A percentile compares a stretch with the other conserved stretches of the same genome.
Conservation (phyloP, 2,329 filamentous ascomycete genomes). For the Nemania serpens region DNA sequence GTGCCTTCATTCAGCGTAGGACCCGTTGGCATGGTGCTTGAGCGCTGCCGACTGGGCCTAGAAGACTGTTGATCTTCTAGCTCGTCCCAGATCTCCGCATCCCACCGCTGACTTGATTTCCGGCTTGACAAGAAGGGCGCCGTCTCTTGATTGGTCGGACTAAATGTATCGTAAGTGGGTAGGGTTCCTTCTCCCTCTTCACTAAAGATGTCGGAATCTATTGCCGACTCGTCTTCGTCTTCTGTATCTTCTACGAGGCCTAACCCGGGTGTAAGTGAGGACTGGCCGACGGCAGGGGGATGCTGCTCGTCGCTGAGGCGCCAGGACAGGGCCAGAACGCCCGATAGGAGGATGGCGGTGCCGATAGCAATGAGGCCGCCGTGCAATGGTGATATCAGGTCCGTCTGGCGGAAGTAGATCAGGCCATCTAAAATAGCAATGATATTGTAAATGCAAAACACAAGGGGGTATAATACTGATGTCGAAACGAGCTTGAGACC, state of each 20-base stretch:
- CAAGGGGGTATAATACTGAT: slow-evolving; percentile 92
- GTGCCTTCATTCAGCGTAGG: slow-evolving; percentile 45
- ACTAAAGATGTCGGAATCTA: slow-evolving; percentile 53
- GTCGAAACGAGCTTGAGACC: slow-evolving; percentile 95
- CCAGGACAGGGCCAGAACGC: slow-evolving; percentile 92
- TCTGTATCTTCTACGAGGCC: slow-evolving; percentile 76
- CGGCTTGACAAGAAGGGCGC: slow-evolving; percentile 48
- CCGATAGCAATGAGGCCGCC: slow-evolving; percentile 84
- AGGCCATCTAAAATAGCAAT: slow-evolving; percentile 96
- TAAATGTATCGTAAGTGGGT: slow-evolving; percentile 56
- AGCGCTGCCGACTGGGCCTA: slow-evolving; percentile 51
- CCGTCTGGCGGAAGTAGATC: slow-evolving; percentile 93
- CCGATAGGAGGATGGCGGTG: slow-evolving; percentile 81
- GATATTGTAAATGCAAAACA: slow-evolving; percentile 99
- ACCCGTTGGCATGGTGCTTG: slow-evolving; percentile 52
- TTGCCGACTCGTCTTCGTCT: slow-evolving; percentile 61
- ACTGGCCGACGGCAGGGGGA: slow-evolving; percentile 64
- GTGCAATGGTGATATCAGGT: slow-evolving; percentile 74
- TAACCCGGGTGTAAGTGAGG: slow-evolving; percentile 78
- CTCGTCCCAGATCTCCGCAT: slow-evolving; percentile 88
- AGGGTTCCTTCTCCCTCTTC: slow-evolving; percentile 47
- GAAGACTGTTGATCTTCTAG: slow-evolving; percentile 72
- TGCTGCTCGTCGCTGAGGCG: slow-evolving; percentile 80
- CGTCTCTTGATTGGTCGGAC: slow-evolving; percentile 45
- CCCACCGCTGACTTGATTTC: slow-evolving; percentile 59